Conservation (phyloP, 306 rosid genomes). For the Erythrophleum fordii region DNA sequence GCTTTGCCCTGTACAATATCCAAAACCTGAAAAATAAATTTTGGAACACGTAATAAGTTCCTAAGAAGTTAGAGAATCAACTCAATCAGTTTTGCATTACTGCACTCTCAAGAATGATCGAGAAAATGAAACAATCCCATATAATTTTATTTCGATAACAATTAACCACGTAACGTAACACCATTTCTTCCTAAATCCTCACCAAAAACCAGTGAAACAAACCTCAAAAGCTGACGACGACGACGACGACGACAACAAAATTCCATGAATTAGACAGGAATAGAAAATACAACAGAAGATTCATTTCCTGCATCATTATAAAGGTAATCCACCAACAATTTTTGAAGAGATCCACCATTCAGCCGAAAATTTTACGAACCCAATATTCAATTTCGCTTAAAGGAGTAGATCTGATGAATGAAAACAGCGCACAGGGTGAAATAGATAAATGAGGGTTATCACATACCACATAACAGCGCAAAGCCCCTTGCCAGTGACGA, state of each 20-base stretch:
- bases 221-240: background rate
- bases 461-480: constrained; percentile 85
- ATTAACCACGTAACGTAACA: background rate
- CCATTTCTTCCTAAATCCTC: background rate
- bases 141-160: background rate
- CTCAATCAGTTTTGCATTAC: too few species aligned
- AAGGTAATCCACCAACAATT: background rate
- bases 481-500: constrained; percentile 89
- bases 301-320: background rate
- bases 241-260: too few species aligned
- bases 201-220: background rate
- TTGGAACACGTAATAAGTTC: constrained; percentile 1
- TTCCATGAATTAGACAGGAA: background rate
- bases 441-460: background rate
- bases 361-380: background rate
- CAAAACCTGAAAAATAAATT: constrained; percentile 71
- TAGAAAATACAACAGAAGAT: background rate
- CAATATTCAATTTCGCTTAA: background rate
- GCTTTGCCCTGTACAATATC: constrained; percentile 92
- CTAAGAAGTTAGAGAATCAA: background rate
- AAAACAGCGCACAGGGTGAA: background rate
- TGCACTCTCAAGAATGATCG: background rate
- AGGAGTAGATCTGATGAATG: background rate
- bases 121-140: background rate
- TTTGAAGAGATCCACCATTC: background rate